A percentile compares a stretch with the other conserved stretches of the same genome.
Evolutionary conservation across 306 rosid species (phyloP).

Genomic region (Sechiopsis laciniata): DNA sequence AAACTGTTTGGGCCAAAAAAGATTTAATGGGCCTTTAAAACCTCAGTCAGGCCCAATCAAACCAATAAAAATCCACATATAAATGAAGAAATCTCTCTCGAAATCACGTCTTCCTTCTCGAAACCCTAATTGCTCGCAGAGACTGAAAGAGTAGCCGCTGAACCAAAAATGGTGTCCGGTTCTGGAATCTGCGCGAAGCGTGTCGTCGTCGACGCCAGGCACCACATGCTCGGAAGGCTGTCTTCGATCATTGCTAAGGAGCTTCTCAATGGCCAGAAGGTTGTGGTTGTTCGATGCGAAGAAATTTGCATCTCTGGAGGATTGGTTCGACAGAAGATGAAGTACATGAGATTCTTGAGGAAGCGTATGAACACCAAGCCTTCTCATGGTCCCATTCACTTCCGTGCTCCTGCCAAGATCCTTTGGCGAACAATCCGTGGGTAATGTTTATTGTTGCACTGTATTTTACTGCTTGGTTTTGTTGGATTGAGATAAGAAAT

Average conservation of each 20-base stretch:
- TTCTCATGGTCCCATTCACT: constrained; percentile 72
- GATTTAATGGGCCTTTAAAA: no score
- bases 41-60: neutral
- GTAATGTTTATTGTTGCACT: no score
- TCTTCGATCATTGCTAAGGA: constrained; percentile 63
- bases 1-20: neutral
- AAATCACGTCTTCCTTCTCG: neutral
- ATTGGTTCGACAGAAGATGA: constrained; percentile 67
- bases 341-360: constrained; percentile 65
- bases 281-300: constrained; percentile 55
- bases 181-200: constrained; percentile 67
- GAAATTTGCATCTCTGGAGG: constrained; percentile 74
- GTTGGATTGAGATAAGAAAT: no score
- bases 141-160: constrained; percentile 2
- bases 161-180: constrained; percentile 51
- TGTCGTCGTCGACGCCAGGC: constrained; percentile 68
- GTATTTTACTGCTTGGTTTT: no score
- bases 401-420: constrained; percentile 67
- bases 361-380: constrained; percentile 86
- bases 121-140: constrained; percentile 19
- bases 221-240: constrained; percentile 71
- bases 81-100: neutral
- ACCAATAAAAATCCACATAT: neutral
- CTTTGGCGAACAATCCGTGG: constrained; percentile 84
- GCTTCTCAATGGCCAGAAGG: constrained; percentile 64